These are phyloP conservation scores for Podospora tetraspora DNA, from an alignment of 495 filamentous ascomycete species.

Conservation along the genomic window DNA sequence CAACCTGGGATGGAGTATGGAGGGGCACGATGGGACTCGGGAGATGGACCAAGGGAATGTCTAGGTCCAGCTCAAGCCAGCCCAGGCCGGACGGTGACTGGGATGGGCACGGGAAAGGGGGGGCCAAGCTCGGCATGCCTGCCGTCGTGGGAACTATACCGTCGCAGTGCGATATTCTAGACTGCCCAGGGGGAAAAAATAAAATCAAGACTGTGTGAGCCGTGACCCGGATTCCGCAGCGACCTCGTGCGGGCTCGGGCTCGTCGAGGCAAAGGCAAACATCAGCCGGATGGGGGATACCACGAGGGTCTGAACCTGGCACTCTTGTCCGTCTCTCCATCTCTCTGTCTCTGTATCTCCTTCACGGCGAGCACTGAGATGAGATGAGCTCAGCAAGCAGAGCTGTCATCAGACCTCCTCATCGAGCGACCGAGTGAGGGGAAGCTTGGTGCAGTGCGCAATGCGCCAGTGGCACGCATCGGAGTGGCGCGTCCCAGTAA, in stretches of 20 bases:
- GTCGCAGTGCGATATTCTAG: neutral
- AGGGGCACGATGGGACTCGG: neutral
- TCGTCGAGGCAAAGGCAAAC: neutral
- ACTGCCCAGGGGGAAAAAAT: neutral
- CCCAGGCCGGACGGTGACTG: neutral
- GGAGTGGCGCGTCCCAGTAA: neutral
- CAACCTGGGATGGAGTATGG: neutral
- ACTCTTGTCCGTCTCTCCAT: neutral
- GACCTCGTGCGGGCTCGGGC: neutral
- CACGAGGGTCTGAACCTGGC: neutral
- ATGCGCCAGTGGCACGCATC: neutral
- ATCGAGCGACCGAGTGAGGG: neutral
- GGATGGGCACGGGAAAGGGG: neutral
- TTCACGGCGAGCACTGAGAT: too few relatives aligned
- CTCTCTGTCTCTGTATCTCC: too few relatives aligned
- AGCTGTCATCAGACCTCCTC: neutral
- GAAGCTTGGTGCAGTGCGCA: neutral
- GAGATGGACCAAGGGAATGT: neutral
- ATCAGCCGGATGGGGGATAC: neutral
- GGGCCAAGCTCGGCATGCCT: neutral
- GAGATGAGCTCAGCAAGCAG: too few relatives aligned
- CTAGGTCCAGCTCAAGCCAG: neutral
- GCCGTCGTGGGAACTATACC: neutral
- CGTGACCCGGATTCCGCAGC: neutral
- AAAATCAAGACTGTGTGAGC: neutral